Conservation (phyloP, 805 yeast species). For the Danielia oregonensis region DNA sequence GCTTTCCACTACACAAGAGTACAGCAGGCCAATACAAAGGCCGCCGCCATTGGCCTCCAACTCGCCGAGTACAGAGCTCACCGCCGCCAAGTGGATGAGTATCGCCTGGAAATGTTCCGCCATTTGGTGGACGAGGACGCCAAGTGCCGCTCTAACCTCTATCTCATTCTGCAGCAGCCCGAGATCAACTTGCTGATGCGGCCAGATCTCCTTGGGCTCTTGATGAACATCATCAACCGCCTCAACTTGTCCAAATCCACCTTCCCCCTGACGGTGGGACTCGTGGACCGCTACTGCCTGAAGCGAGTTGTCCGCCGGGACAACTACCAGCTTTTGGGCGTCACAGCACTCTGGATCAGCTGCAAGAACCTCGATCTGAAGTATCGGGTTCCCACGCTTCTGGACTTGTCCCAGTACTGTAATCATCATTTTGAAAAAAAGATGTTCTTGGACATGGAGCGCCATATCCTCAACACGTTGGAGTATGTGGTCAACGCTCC, state of each 20-base stretch:
- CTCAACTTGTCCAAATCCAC: constrained; percentile 37
- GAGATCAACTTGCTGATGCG: constrained; percentile 43
- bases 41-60: constrained; percentile 36
- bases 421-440: constrained; percentile 54
- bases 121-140: constrained; percentile 26
- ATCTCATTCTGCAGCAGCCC: constrained; percentile 43
- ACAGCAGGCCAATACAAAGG: constrained; percentile 29
- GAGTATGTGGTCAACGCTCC: constrained; percentile 63
- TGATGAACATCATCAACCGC: constrained; percentile 43
- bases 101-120: constrained; percentile 40
- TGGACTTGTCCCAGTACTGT: constrained; percentile 51
- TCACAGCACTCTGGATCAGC: constrained; percentile 42
- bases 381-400: constrained; percentile 54
- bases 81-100: constrained; percentile 39
- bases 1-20: constrained; percentile 23
- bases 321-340: constrained; percentile 43
- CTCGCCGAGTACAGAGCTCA: constrained; percentile 49
- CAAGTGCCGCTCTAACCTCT: constrained; percentile 19
- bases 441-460: constrained; percentile 64
- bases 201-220: constrained; percentile 39
- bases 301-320: constrained; percentile 43
- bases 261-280: constrained; percentile 42
- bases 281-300: constrained; percentile 43
- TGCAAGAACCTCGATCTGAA: constrained; percentile 50
- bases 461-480: constrained; percentile 58